Base-by-base conservation (phyloP, 1,139 yeast genomes). In the Candida sanyaensis region DNA sequence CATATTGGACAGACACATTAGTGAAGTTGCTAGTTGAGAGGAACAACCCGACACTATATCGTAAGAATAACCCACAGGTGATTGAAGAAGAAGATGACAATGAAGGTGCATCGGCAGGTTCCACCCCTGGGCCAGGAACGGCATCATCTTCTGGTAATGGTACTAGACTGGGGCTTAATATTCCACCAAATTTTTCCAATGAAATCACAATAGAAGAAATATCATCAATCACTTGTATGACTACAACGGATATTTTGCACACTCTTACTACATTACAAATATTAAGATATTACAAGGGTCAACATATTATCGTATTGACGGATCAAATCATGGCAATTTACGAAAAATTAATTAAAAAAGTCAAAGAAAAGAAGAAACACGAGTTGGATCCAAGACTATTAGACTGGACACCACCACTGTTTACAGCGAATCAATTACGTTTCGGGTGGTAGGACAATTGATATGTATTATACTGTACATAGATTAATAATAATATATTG, bases 121-220 rank as follows among this genome's bases (percentile, higher is more conserved):
- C 69, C 8, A 58, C 63, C n/a, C 50, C 46, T 5, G 43, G 32
- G 17, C 43, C 43, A n/a, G 43, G 43, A 1, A 23, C 43, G 5
- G 32, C 44, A 26, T 26, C 45, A 10, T 37, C 62, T 24, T 48
- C 56, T 8, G 43, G 48, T 31, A 54, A 56, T 8, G 30, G 42
- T 17, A n/a, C 46, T 1, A 45, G 58, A 42, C 55, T 51, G 24
- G 49, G 52, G 4, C 32, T 41, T 27, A 41, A 41, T 34, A 27
- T 27, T 8, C 32, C 38, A 6, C 38, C 43, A 12, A 33, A 33
- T 28, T 49, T 55, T 38, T 63, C 75, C 13, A 66, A 75, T 32
- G 97, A 91, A 56, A 83, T 89, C 41, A 90, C 97, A 8, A 91
- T 93, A 50, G 99, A 93, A 60, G 99, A 93, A 58, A 86, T 93